Evolutionary conservation across 257 asterid genomes (phyloP).

Genomic region (Linaria vulgaris): DNA sequence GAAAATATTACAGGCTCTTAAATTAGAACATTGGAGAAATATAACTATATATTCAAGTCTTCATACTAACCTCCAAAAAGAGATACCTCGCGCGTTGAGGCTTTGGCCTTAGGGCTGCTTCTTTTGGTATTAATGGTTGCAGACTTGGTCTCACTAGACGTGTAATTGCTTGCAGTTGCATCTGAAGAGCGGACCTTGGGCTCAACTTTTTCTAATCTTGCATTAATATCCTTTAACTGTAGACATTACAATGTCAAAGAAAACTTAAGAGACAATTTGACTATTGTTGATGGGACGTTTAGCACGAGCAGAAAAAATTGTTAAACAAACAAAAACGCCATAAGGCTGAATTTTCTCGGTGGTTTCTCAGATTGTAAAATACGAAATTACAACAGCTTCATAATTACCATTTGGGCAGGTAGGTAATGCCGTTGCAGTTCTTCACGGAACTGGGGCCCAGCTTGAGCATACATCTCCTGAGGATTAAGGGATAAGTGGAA

Average conservation of each 20-base stretch:
- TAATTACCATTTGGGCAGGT: slow-evolving; percentile 69
- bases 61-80: slow-evolving; percentile 89
- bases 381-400: slow-evolving; percentile 11
- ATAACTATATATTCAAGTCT: slow-evolving; percentile 13
- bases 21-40: neutral
- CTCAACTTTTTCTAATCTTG: slow-evolving; percentile 86
- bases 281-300: slow-evolving; percentile 14
- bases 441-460: slow-evolving; percentile 90
- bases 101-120: slow-evolving; percentile 89
- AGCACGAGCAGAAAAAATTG: slow-evolving; percentile 7
- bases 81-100: slow-evolving; percentile 75
- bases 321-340: slow-evolving; percentile 16
- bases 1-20: slow-evolving; percentile 9
- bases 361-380: slow-evolving; percentile 18
- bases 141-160: slow-evolving; percentile 60
- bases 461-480: slow-evolving; percentile 94
- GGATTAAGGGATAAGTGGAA: slow-evolving; percentile 15
- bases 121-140: slow-evolving; percentile 55
- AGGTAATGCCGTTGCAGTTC: slow-evolving; percentile 88
- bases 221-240: slow-evolving; percentile 88
- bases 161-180: slow-evolving; percentile 54
- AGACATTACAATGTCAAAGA: slow-evolving; percentile 36
- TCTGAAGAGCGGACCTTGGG: slow-evolving; percentile 79
- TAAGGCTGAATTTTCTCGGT: neutral
- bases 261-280: slow-evolving; percentile 26